Conservation (phyloP, 1,139 yeast genomes). For the Pichia sp. region DNA sequence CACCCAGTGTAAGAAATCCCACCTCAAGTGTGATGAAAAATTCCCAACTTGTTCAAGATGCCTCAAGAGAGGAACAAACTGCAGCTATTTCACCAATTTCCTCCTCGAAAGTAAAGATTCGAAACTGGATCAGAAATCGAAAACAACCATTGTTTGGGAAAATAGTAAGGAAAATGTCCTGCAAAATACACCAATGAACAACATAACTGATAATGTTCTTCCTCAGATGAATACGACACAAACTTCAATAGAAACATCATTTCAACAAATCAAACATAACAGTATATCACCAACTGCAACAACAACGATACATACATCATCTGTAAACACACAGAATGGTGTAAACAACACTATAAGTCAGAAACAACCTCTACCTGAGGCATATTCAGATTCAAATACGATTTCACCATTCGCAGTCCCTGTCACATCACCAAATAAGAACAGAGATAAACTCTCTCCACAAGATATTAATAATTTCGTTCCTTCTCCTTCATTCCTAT, state of each 20-base stretch:
- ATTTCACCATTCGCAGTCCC: background rate
- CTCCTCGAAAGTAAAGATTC: constrained; percentile 2
- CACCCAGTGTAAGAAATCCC: constrained; percentile 42
- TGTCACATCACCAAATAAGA: background rate
- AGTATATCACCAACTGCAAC: no score
- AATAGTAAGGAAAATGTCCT: background rate
- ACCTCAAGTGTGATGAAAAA: constrained; percentile 47
- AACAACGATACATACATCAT: no score
- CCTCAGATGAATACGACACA: background rate
- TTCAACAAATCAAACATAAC: no score
- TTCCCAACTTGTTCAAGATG: constrained; percentile 46
- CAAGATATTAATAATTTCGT: background rate
- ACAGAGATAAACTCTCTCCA: background rate
- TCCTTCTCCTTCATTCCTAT: background rate
- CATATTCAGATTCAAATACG: no score
- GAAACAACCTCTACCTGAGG: no score
- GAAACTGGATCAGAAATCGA: background rate
- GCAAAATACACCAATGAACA: no score
- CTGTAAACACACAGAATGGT: no score
- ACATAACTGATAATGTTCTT: background rate
- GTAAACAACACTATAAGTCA: background rate
- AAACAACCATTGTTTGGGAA: constrained; percentile 5
- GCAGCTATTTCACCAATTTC: constrained; percentile 35
- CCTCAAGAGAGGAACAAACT: constrained; percentile 35
- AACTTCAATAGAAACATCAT: background rate